Conservation (phyloP, 2,329 filamentous ascomycete genomes). For the Ceratocystis destructans region DNA sequence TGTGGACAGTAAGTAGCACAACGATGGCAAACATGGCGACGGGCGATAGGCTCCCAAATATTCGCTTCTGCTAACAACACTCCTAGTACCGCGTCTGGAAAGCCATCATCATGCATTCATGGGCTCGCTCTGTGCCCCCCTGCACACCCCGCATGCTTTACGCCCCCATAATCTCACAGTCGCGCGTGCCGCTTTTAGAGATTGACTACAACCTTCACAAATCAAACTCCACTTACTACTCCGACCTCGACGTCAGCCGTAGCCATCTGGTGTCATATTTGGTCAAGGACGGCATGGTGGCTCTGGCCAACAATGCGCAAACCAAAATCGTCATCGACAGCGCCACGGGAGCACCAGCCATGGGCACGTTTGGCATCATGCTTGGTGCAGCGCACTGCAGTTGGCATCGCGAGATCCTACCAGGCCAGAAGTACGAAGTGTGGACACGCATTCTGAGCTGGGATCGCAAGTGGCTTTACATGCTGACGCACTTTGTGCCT, state of each 20-base stretch:
- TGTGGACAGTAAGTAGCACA: conserved; percentile 53
- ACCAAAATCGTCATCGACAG: conserved; percentile 39
- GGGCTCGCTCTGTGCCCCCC: conserved; percentile 34
- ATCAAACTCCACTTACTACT: conserved; percentile 73
- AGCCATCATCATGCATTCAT: conserved; percentile 40
- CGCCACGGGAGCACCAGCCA: conserved; percentile 34
- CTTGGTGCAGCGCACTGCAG: conserved; percentile 60
- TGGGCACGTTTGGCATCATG: conserved; percentile 46
- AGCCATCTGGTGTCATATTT: conserved; percentile 65
- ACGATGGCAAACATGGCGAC: too few relatives aligned
- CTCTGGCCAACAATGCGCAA: conserved; percentile 35
- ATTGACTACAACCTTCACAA: conserved; percentile 82
- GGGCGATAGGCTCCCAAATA: background rate
- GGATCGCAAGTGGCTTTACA: conserved; percentile 73
- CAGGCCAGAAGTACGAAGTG: conserved; percentile 57
- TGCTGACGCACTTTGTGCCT: conserved; percentile 60
- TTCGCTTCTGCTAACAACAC: background rate
- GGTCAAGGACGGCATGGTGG: conserved; percentile 43
- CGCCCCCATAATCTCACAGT: conserved; percentile 52
- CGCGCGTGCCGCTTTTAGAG: conserved; percentile 57
- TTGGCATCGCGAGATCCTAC: conserved; percentile 60
- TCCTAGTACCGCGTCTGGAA: conserved; percentile 44
- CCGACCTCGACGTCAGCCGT: conserved; percentile 71
- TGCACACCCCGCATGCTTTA: conserved; percentile 55
- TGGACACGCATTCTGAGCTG: conserved; percentile 57